Evolutionary conservation across 306 rosid genomes (phyloP), one percentile per base, ranked within the genome.

Genomic region (Cucurbita argyrosperma): DNA sequence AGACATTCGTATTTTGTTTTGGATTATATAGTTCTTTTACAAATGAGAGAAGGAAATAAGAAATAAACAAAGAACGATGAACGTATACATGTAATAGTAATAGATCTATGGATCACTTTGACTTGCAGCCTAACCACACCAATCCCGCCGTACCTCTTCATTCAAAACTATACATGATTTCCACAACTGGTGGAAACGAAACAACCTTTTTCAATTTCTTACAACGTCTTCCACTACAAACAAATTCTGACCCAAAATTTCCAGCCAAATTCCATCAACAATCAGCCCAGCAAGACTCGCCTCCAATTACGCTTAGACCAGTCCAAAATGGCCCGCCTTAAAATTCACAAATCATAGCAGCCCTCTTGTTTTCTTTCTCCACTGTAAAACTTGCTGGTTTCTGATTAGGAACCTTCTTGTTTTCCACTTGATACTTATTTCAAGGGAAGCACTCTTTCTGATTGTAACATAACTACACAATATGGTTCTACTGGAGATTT

Each of bases 401-500:
- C 72, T 40, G 71, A 64, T 42, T 10, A 67, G 19, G 56, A 67
- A 46, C 37, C 39, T 45, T 46, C 71, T 67, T 9, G 19, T 12
- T 45, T 11, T 69, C 42, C 0, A 49, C 15, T 67, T 46, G 55
- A 45, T 42, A 15, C 73, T 47, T 68, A 45, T 46, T 68, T 68
- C 50, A 63, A 66, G 37, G n/a, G 38, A 45, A 66, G 12, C 39
- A 21, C 72, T 46, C 37, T 10, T 43, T 43, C 38, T 45, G 72
- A 21, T 45, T 67, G 72, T 46, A 67, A 23, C 72, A 10, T 7
- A 69, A 30, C 74, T 6, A 21, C 42, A 43, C 51, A 42, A 47
- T 11, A 80, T 83, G 86, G 77, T 61, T 59, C 74, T 80, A 26
- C 77, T 50, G 19, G 52, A 43, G 14, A 55, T 83, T 53, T 57